Evolutionary conservation across 129 eudicot genomes (phyloP).

Genomic region (Gnaphalium uliginosum): DNA sequence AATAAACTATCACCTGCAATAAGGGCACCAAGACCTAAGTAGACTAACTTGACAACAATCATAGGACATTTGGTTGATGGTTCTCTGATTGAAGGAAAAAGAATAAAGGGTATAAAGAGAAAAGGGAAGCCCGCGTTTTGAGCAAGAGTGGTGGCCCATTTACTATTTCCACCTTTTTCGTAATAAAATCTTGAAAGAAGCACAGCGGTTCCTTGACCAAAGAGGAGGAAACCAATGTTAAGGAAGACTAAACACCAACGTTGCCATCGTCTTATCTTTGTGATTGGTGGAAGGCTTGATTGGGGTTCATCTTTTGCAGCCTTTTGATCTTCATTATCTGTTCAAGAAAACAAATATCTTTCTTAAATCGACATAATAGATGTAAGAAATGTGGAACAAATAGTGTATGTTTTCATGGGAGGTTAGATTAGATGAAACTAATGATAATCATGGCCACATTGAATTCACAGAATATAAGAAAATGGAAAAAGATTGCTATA

Average conservation of each 20-base stretch:
- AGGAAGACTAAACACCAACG: constrained; percentile 31
- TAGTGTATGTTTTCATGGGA: neutral
- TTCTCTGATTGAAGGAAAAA: constrained; percentile 32
- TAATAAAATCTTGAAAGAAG: constrained; percentile 35
- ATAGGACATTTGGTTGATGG: constrained; percentile 13
- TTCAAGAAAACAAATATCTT: constrained; percentile 3
- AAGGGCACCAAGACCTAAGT: constrained; percentile 31
- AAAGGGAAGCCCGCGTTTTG: constrained; percentile 41
- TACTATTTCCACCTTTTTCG: constrained; percentile 34
- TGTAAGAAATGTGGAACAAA: neutral
- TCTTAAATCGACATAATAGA: neutral
- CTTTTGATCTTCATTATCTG: constrained; percentile 30
- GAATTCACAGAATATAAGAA: neutral
- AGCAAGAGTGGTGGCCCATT: constrained; percentile 41
- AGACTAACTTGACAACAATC: constrained; percentile 2
- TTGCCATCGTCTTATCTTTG: constrained; percentile 21
- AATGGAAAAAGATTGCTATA: neutral
- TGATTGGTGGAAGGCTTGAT: constrained; percentile 29
- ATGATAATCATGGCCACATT: neutral
- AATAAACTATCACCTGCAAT: constrained; percentile 25
- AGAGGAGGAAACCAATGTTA: constrained; percentile 33
- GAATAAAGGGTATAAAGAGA: constrained; percentile 39
- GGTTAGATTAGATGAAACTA: neutral
- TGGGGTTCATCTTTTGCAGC: neutral
- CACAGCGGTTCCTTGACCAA: constrained; percentile 35